Conservation (phyloP, 306 rosid genomes). For the Rubus parviflorus region DNA sequence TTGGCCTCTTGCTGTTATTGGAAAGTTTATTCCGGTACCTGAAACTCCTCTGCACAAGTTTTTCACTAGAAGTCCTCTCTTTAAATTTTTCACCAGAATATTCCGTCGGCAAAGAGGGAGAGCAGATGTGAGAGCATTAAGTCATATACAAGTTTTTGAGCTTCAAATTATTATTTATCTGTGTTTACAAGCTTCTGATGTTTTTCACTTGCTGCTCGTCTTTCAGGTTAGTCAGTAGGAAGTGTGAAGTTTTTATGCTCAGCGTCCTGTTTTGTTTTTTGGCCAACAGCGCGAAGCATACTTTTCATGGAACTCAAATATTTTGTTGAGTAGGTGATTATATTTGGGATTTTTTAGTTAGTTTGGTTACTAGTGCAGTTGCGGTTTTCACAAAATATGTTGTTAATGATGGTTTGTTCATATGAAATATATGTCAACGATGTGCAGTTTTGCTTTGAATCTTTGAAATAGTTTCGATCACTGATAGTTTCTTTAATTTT, state of each 20-base stretch:
- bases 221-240: slow-evolving; percentile 10
- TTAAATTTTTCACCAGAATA: slow-evolving; percentile 14
- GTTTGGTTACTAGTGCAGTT: neutral
- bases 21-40: slow-evolving; percentile 75
- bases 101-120: slow-evolving; percentile 1
- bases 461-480: neutral
- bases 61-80: slow-evolving; percentile 22
- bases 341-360: neutral
- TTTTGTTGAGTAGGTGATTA: neutral
- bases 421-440: neutral
- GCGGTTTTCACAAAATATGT: neutral
- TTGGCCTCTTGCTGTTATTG: slow-evolving; percentile 90
- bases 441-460: neutral
- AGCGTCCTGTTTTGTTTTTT: neutral
- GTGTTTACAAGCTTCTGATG: neutral
- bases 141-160: neutral
- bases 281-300: neutral
- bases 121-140: slow-evolving; percentile 16
- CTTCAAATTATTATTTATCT: neutral
- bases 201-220: neutral
- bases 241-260: neutral
- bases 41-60: slow-evolving; percentile 23
- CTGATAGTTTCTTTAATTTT: neutral
- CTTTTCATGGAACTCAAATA: neutral
- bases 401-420: neutral